These are phyloP conservation scores for Pseudoneurospora amorphoporcata DNA, from an alignment of 495 filamentous ascomycete genomes.

Conservation along the genomic window DNA sequence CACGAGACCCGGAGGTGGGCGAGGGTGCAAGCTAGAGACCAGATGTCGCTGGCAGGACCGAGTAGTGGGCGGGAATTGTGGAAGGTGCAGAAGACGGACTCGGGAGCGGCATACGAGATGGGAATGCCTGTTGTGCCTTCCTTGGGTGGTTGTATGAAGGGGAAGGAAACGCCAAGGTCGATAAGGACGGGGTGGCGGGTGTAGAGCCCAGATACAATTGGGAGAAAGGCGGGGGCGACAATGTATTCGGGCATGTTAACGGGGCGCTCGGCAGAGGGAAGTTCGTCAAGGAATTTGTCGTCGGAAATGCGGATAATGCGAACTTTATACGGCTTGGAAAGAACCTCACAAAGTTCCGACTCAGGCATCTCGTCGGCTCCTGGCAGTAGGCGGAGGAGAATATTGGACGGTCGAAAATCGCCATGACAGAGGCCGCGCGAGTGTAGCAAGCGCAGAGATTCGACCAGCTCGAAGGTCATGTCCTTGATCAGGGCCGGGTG, in stretches of 20 bases:
- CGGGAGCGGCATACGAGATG: slow-evolving; percentile 11
- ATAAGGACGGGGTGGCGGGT: slow-evolving; percentile 11
- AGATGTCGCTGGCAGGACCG: slow-evolving; percentile 15
- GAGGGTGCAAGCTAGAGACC: slow-evolving; percentile 17
- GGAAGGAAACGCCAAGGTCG: slow-evolving; percentile 21
- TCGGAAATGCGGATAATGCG: slow-evolving; percentile 2
- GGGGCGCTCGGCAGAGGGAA: background rate
- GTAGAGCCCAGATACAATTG: background rate
- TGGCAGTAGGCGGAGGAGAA: slow-evolving; percentile 5
- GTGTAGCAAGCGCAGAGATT: background rate
- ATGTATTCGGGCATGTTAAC: slow-evolving; percentile 11
- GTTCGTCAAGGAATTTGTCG: background rate
- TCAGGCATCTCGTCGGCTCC: slow-evolving; percentile 15
- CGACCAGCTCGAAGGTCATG: background rate
- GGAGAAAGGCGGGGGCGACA: background rate
- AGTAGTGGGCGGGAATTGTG: background rate
- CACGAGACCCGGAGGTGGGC: slow-evolving; percentile 1
- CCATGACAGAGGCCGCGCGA: background rate
- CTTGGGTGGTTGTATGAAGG: background rate
- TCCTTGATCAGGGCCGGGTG: background rate
- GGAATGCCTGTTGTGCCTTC: slow-evolving; percentile 8
- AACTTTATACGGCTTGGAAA: background rate
- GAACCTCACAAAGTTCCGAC: slow-evolving; percentile 4
- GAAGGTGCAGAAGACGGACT: slow-evolving; percentile 6
- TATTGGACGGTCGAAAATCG: background rate